Conservation (phyloP, 768 basidiomycete species). For the Clavulina sp. region DNA sequence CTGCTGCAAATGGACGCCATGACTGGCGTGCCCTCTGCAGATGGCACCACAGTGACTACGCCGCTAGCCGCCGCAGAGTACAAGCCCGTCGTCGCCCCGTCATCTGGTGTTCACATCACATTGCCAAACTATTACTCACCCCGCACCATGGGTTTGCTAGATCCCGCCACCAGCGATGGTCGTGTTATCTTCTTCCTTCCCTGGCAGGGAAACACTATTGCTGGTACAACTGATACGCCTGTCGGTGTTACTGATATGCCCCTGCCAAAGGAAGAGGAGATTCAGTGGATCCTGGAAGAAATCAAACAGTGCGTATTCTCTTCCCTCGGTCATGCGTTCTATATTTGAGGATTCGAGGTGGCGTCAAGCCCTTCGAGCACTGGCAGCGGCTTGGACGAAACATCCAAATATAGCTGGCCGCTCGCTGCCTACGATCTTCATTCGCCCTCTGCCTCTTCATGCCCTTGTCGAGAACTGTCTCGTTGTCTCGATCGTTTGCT, state of each 20-base stretch:
- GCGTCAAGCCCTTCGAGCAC: no score
- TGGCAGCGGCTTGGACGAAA: no score
- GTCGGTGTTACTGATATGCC: constrained; percentile 58
- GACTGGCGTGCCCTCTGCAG: neutral
- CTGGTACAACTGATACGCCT: constrained; percentile 86
- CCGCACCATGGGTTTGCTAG: constrained; percentile 83
- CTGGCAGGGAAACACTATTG: constrained; percentile 96
- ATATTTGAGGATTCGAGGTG: no score
- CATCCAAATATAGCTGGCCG: no score
- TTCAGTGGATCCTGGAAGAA: constrained; percentile 92
- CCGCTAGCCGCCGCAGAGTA: no score
- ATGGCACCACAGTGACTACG: constrained; percentile 34
- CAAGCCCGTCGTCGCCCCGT: constrained; percentile 78
- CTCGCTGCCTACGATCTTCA: no score
- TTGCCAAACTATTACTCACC: constrained; percentile 96
- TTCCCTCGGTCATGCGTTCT: no score
- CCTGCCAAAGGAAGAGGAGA: constrained; percentile 77
- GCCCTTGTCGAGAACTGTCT: no score
- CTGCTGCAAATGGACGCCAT: constrained; percentile 58
- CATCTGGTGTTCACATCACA: constrained; percentile 89
- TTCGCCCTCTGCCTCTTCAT: no score
- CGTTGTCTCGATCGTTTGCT: no score
- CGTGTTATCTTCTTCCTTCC: constrained; percentile 98
- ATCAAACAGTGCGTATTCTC: constrained; percentile 21
- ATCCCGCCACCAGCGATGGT: constrained; percentile 89